Percentiles rank a stretch among this genome's conserved stretches.
Evolutionary conservation across 805 yeast genomes (phyloP).

Genomic region (Spathaspora hagerdaliae): DNA sequence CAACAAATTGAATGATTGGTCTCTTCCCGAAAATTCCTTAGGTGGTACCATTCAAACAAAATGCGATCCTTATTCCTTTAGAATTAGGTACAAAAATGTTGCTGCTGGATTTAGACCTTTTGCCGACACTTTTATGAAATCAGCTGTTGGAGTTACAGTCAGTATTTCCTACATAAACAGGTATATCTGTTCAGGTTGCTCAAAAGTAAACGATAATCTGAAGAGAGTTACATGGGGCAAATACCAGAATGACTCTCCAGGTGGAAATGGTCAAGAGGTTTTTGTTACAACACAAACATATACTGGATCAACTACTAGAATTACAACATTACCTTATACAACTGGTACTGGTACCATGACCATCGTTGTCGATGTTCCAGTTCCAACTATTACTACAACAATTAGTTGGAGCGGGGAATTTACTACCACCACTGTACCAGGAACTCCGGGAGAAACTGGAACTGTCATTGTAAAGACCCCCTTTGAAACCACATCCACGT

Average conservation of each 20-base stretch:
- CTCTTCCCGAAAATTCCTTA: constrained; percentile 9
- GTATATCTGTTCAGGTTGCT: constrained; percentile 9
- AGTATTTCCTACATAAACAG: constrained; percentile 6
- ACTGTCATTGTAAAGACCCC: no score
- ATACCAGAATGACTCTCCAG: constrained; percentile 4
- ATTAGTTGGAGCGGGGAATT: constrained; percentile 10
- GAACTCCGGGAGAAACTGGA: no score
- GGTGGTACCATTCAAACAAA: constrained; percentile 3
- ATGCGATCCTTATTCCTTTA: constrained; percentile 7
- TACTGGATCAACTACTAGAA: constrained; percentile 14
- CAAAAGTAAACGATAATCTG: constrained; percentile 9
- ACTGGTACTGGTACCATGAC: constrained; percentile 17
- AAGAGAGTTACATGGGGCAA: constrained; percentile 9
- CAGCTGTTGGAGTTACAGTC: neutral
- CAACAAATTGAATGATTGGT: constrained; percentile 18
- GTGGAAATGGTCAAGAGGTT: constrained; percentile 10
- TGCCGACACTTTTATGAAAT: constrained; percentile 9
- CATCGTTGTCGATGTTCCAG: no score
- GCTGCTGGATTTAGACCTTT: constrained; percentile 26
- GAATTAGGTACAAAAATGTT: constrained; percentile 13
- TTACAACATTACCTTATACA: constrained; percentile 15
- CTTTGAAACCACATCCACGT: no score
- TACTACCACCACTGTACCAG: no score
- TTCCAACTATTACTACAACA: constrained; percentile 12
- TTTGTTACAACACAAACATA: constrained; percentile 16